phyloP scores from a whole-genome alignment of 2,329 filamentous ascomycete genomes.

The Fusarium falciforme region DNA sequence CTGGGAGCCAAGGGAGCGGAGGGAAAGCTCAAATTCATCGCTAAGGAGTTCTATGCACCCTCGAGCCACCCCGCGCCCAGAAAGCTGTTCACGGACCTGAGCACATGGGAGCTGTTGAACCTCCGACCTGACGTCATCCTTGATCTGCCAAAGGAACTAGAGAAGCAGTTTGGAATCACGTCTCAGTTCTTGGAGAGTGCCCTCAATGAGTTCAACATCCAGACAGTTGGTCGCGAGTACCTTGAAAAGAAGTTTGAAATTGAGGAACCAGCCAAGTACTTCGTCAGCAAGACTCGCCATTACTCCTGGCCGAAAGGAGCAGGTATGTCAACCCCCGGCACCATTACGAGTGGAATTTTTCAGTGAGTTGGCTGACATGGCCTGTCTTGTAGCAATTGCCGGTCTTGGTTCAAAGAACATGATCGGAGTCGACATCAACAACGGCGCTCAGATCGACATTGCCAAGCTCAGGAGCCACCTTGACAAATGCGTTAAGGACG shows the following conservation, averaged over 20 bases:
- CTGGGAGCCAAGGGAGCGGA: conserved; percentile 47
- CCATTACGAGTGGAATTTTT: not conserved
- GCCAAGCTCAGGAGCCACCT: conserved; percentile 47
- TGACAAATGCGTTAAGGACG: conserved; percentile 42
- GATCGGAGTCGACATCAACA: conserved; percentile 54
- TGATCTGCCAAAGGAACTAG: conserved; percentile 53
- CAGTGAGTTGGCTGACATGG: not conserved
- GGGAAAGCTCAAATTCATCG: conserved; percentile 51
- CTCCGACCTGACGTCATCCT: conserved; percentile 53
- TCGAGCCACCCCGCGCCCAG: conserved; percentile 45
- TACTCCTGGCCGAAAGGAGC: conserved; percentile 62
- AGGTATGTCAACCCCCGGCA: conserved; percentile 46
- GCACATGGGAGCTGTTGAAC: conserved; percentile 59
- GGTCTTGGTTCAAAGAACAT: conserved; percentile 58
- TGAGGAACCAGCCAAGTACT: conserved; percentile 48
- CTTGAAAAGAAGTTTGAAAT: conserved; percentile 51
- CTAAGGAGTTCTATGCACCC: conserved; percentile 53
- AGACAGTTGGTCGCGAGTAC: conserved; percentile 53
- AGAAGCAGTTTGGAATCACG: conserved; percentile 54
- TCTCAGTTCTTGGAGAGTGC: conserved; percentile 47
- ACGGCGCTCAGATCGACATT: conserved; percentile 53
- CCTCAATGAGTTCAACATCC: conserved; percentile 47
- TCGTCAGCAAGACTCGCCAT: conserved; percentile 56
- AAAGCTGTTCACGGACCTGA: conserved; percentile 52
- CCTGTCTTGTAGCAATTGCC: conserved; percentile 48